Evolutionary conservation across 2,329 filamentous ascomycete genomes (phyloP), one percentile per base, ranked within the genome.

Genomic region (Alternaria dauci): DNA sequence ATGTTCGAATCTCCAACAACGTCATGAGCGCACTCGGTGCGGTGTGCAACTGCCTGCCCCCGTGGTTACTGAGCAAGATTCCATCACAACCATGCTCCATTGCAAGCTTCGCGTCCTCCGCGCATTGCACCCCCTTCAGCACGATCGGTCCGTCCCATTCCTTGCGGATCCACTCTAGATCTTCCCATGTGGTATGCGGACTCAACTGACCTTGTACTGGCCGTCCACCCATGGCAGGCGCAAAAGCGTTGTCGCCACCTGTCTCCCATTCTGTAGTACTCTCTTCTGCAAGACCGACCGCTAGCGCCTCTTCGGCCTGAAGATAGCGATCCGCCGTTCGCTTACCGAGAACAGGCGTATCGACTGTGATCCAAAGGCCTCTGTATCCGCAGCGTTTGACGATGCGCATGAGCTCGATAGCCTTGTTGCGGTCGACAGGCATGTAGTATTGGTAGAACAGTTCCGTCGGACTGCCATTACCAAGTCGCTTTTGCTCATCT

Each of bases 181-280:
- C 82, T 12, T 78, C 71, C 81, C 79, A 67, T 72, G 86, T 83
- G 14, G 88, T 78, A 18, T 83, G 81, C 4, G 86, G 77, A 18
- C 71, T 77, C 14, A 77, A 28, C 38, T 76, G 68, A 46, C 79
- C 65, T 43, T 69, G 44, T 34, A 71, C 65, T 7, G 65, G 62
- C 5, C 73, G 81, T 78, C 28, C 85, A 70, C 71, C 89, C 87
- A 69, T 90, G 83, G 76, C 85, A 86, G 30, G 78, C 71, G 11
- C 85, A 84, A 83, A 88, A 84, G 60, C 85, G 78, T 55, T 88
- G 72, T 20, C 86, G 82, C 56, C 88, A 69, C 11, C 86, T 4
- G 60, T 57, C 82, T 32, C 87, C 87, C 65, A 86, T 82, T 47
- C 75, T 67, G 71, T 87, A 23, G 81, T 81, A 0, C 80, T 79